Evolutionary conservation across 78 protist species (phyloP).

Genomic region (Polysphondylium violaceum): DNA sequence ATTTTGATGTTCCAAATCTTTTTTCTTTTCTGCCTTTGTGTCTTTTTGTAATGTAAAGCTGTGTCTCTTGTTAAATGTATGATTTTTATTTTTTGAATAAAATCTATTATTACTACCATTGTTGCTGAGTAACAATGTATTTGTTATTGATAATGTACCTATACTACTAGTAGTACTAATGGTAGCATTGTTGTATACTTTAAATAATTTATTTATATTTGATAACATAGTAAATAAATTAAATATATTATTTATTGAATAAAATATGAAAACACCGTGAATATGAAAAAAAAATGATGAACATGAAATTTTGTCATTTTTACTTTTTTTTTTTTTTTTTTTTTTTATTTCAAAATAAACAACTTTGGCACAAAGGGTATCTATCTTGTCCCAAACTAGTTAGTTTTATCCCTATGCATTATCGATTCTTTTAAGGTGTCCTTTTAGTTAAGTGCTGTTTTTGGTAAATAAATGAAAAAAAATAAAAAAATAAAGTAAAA

Average conservation of each 20-base stretch:
- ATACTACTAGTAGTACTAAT: too few relatives aligned
- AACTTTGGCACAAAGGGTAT: too few relatives aligned
- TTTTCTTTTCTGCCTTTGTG: constrained; percentile 8
- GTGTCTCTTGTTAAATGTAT: too few relatives aligned
- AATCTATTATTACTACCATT: too few relatives aligned
- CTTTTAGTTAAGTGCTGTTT: neutral
- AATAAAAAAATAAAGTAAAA: neutral
- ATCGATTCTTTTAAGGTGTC: neutral
- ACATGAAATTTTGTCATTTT: neutral
- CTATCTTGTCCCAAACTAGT: neutral
- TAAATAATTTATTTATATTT: neutral
- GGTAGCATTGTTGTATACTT: neutral
- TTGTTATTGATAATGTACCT: too few relatives aligned
- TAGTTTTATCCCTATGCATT: neutral
- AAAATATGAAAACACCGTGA: neutral
- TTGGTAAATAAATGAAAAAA: neutral
- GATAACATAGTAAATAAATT: neutral
- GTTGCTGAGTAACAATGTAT: too few relatives aligned
- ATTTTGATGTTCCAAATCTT: too few relatives aligned
- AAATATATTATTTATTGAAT: neutral
- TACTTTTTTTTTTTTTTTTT: neutral
- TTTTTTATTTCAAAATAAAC: neutral
- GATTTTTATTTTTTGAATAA: too few relatives aligned
- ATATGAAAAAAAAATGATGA: constrained; percentile 2
- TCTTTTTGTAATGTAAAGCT: too few relatives aligned